Conservation (phyloP, 768 basidiomycete species). For the Boletus coccyginus region DNA sequence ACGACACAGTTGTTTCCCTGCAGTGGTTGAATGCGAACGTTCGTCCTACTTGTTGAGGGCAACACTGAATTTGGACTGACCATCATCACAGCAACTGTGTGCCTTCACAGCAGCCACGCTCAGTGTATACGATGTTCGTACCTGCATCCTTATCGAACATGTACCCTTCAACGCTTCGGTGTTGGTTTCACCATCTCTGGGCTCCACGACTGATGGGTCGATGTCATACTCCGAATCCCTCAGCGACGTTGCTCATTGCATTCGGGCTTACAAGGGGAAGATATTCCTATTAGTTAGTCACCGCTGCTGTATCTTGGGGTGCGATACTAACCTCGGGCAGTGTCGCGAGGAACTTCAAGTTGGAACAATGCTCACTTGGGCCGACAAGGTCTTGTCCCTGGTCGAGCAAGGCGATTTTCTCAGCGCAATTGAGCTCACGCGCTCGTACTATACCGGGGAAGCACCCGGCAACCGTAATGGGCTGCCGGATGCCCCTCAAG, state of each 20-base stretch:
- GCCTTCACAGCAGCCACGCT: constrained; percentile 56
- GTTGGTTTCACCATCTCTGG: constrained; percentile 53
- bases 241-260: constrained; percentile 61
- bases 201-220: constrained; percentile 44
- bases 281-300: constrained; percentile 80
- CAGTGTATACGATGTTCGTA: constrained; percentile 66
- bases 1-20: constrained; percentile 64
- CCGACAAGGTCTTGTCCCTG: constrained; percentile 81
- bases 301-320: neutral
- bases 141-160: constrained; percentile 58
- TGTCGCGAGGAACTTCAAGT: constrained; percentile 65
- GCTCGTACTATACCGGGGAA: constrained; percentile 75
- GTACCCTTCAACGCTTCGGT: constrained; percentile 54
- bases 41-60: constrained; percentile 36
- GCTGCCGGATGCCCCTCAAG: constrained; percentile 65
- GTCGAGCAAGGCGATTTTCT: constrained; percentile 89
- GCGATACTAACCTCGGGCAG: constrained; percentile 36
- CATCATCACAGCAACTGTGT: constrained; percentile 58
- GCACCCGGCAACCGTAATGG: constrained; percentile 86
- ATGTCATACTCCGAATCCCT: constrained; percentile 49
- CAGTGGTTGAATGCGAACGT: constrained; percentile 91
- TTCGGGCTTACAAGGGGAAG: constrained; percentile 85
- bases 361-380: constrained; percentile 91
- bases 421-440: constrained; percentile 81
- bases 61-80: neutral